Evolutionary conservation across 169 alveolate genomes (phyloP), one percentile per base, ranked within the genome.

Genomic region (Eimeria tenella): DNA sequence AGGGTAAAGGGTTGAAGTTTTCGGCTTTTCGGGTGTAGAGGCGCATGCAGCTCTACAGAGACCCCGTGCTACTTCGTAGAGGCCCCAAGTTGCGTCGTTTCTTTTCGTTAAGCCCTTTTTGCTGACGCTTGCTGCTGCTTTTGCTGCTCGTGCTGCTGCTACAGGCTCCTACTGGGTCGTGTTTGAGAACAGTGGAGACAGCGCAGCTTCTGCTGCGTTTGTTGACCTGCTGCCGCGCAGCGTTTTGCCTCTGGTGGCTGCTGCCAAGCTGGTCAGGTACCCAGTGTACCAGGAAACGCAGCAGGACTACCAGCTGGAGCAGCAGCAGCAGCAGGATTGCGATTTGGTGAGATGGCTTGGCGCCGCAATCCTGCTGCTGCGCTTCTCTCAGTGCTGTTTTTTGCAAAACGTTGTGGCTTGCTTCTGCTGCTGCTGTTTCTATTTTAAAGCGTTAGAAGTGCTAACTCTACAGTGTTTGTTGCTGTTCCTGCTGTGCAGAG

Each of bases 121-220:
- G 84, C 56, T 42, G 63, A 23, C 13, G 5, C 5, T 23, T 70
- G 79, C 53, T 70, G 79, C 84, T 74, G 82, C 84, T 50, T 52
- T 56, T 74, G 62, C 84, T 74, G 84, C 62, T 74, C 60, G 60
- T 74, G 63, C 60, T 74, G 56, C 84, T 74, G 62, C 84, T 74
- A 62, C 84, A 74, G 84, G 84, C 60, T 31, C 84, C 1, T 74
- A 74, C 25, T 74, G 84, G 84, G 84, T 74, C 1, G 11, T 56
- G 15, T 74, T 74, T 74, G 84, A 74, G 8, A 74, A 74, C 25
- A 10, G 17, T 8, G 17, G 84, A 31, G 84, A 74, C 84, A 42
- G 60, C 15, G 84, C 84, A 42, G 62, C 84, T 1, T 42, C 84
- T 11, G 84, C 60, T 4, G 84, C 63, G 8, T 13, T 74, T 21